phyloP scores from a whole-genome alignment of 345 rosid species.

The Salix purpurea region DNA sequence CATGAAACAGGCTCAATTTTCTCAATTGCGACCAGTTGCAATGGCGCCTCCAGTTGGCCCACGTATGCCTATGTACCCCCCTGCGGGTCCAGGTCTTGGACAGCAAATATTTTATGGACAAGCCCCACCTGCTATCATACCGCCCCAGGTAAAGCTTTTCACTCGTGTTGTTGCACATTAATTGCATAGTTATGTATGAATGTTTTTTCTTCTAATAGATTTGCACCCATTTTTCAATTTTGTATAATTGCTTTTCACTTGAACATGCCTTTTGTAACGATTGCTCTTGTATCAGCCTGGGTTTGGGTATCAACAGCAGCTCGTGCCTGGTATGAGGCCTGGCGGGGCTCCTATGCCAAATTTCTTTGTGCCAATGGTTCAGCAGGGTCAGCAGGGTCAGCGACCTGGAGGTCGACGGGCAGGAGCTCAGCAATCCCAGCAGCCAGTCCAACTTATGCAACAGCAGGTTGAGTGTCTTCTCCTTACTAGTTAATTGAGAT shows the following conservation, averaged over 20 bases:
- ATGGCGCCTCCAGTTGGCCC: constrained; percentile 75
- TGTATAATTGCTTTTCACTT: not conserved
- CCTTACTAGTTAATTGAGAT: not conserved
- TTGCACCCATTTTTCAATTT: not conserved
- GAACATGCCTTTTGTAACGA: not conserved
- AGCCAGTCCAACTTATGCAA: constrained; percentile 72
- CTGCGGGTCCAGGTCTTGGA: constrained; percentile 74
- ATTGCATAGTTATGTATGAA: not conserved
- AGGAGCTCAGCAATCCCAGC: constrained; percentile 75
- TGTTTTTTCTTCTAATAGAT: not conserved
- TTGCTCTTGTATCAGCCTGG: constrained; percentile 50
- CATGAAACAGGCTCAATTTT: constrained; percentile 70
- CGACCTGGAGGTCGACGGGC: constrained; percentile 75
- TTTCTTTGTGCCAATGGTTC: constrained; percentile 89
- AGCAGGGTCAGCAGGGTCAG: constrained; percentile 81
- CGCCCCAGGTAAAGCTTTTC: constrained; percentile 55
- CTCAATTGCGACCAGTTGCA: constrained; percentile 75
- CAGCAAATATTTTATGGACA: constrained; percentile 87
- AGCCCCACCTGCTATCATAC: constrained; percentile 73
- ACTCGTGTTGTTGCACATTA: not conserved
- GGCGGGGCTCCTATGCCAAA: constrained; percentile 69
- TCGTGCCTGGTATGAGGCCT: constrained; percentile 90
- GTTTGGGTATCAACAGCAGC: constrained; percentile 91
- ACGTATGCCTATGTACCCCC: constrained; percentile 80
- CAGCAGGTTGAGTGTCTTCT: constrained; percentile 51